A percentile compares a stretch with the other conserved stretches of the same genome.
phyloP scores from a whole-genome alignment of 75 land plant genomes.

The Picea glauca region DNA sequence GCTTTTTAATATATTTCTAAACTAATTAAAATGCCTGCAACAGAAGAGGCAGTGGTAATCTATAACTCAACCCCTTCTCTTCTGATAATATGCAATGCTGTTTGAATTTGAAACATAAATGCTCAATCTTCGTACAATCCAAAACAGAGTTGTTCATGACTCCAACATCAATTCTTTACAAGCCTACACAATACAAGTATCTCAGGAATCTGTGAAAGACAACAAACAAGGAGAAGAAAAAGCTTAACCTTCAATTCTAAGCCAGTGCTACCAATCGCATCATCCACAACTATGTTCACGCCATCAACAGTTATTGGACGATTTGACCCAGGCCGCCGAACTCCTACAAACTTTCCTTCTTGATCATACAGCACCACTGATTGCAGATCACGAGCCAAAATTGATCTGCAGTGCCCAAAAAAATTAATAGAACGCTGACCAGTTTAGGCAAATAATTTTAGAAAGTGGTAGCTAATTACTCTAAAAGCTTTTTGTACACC shows the following conservation, averaged over 20 bases:
- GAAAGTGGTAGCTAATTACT: neutral
- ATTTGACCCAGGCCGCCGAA: slow-evolving; percentile 78
- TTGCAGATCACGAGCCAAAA: slow-evolving; percentile 95
- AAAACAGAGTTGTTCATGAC: neutral
- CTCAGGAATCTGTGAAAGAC: neutral
- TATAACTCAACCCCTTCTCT: neutral
- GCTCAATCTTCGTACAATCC: neutral
- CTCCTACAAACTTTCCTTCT: slow-evolving; percentile 88
- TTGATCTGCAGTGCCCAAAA: slow-evolving; percentile 50
- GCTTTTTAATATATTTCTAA: neutral
- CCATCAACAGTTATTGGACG: slow-evolving; percentile 87
- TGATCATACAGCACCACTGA: slow-evolving; percentile 89
- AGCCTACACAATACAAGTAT: neutral
- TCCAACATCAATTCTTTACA: neutral
- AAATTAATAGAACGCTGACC: neutral
- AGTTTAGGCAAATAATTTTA: neutral
- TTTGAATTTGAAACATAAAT: neutral
- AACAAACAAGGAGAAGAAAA: neutral
- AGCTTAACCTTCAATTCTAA: slow-evolving; percentile 81
- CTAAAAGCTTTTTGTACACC: neutral
- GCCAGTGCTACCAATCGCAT: slow-evolving; percentile 94
- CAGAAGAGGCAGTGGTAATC: slow-evolving; percentile 1
- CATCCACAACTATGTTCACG: slow-evolving; percentile 67
- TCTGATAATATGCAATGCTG: neutral
- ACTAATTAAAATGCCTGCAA: neutral